Conservation (phyloP, 192 early-diverging fungal species). For the Coemansia sp. region DNA sequence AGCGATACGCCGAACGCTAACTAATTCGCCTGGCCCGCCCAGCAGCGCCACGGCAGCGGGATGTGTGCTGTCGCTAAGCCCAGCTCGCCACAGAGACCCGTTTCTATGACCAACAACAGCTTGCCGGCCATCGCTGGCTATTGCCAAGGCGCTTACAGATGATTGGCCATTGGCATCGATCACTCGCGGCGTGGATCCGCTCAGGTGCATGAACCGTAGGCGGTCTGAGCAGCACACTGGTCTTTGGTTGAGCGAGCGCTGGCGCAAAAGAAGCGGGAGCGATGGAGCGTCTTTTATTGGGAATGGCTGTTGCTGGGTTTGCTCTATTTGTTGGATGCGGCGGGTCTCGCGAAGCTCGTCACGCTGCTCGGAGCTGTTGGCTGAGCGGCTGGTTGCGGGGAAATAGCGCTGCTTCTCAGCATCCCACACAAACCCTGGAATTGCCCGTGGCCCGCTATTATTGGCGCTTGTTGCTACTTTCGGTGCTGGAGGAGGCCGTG, state of each 20-base stretch:
- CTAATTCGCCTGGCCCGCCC: conserved; percentile 16
- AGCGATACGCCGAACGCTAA: conserved; percentile 10
- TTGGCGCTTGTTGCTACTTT: neutral
- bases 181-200: neutral
- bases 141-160: conserved; percentile 7
- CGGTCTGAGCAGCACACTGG: neutral
- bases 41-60: neutral
- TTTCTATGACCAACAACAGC: conserved; percentile 1
- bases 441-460: neutral
- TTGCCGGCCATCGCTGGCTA: neutral
- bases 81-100: neutral
- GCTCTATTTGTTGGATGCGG: conserved; percentile 4
- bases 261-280: conserved; percentile 18
- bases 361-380: conserved; percentile 18
- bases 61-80: neutral
- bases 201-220: conserved; percentile 7
- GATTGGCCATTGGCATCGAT: neutral
- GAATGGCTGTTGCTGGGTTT: neutral
- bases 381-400: conserved; percentile 27
- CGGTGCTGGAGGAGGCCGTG: neutral
- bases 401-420: conserved; percentile 40
- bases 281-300: neutral
- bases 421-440: conserved; percentile 50
- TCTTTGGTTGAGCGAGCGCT: neutral
- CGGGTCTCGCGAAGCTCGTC: conserved; percentile 17